These are phyloP conservation scores for Lactarius hengduanensis DNA, from an alignment of 768 basidiomycete species.

Conservation along the genomic window DNA sequence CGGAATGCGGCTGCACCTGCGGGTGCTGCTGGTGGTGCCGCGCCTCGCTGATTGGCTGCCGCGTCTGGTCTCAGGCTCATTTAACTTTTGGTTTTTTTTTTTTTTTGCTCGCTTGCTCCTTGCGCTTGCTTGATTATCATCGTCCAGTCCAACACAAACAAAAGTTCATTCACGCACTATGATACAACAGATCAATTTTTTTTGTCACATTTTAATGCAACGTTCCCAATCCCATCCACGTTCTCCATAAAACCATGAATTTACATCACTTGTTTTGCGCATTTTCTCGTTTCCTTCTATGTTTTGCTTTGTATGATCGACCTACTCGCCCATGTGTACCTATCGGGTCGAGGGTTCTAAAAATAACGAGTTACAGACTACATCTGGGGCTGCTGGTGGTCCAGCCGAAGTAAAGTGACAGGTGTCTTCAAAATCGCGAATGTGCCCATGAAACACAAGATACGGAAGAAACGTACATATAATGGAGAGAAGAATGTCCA, in stretches of 20 bases:
- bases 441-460: too few species aligned
- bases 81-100: background rate
- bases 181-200: background rate
- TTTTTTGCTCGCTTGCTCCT: background rate
- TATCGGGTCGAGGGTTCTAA: background rate
- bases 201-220: background rate
- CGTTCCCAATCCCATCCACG: background rate
- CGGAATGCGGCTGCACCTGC: background rate
- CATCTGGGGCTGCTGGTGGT: too few species aligned
- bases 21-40: background rate
- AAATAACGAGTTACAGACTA: too few species aligned
- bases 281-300: background rate
- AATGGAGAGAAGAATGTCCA: too few species aligned
- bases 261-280: background rate
- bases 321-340: background rate
- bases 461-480: too few species aligned
- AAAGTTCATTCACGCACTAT: background rate
- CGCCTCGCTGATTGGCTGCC: background rate
- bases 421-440: too few species aligned
- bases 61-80: background rate
- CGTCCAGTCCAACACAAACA: background rate
- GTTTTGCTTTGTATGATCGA: background rate
- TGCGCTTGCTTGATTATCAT: constrained; percentile 5
- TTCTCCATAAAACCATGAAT: background rate
- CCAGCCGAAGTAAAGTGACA: too few species aligned